phyloP scores from a whole-genome alignment of 306 rosid species.

The Malus asiatica region DNA sequence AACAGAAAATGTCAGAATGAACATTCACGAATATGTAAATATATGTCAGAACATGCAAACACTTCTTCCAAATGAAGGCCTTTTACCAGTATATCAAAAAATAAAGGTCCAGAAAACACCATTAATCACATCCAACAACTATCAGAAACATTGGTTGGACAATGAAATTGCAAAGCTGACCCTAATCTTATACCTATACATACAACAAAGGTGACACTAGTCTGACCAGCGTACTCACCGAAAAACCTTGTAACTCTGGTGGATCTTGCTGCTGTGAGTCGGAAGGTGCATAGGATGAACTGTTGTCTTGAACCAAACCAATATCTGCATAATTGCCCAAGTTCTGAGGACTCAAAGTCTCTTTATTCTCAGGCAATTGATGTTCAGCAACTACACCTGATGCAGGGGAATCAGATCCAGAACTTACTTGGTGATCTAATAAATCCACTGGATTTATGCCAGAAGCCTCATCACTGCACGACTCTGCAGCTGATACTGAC shows the following conservation, averaged over 20 bases:
- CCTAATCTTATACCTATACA: background rate
- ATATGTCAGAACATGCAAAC: background rate
- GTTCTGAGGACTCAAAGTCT: constrained; percentile 54
- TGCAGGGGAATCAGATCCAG: constrained; percentile 57
- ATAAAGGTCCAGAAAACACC: background rate
- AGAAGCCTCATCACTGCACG: constrained; percentile 51
- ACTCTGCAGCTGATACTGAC: constrained; percentile 45
- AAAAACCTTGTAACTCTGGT: constrained; percentile 72
- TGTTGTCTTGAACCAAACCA: constrained; percentile 58
- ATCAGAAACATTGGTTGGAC: background rate
- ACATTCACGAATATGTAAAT: background rate
- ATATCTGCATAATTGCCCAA: constrained; percentile 61
- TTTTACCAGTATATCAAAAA: background rate
- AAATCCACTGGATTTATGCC: constrained; percentile 50
- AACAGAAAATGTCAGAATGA: constrained; percentile 24
- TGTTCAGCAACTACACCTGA: constrained; percentile 53
- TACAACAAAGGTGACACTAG: background rate
- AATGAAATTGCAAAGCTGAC: background rate
- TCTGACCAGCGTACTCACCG: constrained; percentile 45
- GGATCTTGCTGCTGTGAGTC: constrained; percentile 65
- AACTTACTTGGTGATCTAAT: constrained; percentile 43
- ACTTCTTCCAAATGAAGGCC: background rate
- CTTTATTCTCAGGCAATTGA: constrained; percentile 57
- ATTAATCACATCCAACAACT: background rate
- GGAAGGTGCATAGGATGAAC: constrained; percentile 59